Conservation (phyloP, 768 basidiomycete species). For the Suillus decipiens region DNA sequence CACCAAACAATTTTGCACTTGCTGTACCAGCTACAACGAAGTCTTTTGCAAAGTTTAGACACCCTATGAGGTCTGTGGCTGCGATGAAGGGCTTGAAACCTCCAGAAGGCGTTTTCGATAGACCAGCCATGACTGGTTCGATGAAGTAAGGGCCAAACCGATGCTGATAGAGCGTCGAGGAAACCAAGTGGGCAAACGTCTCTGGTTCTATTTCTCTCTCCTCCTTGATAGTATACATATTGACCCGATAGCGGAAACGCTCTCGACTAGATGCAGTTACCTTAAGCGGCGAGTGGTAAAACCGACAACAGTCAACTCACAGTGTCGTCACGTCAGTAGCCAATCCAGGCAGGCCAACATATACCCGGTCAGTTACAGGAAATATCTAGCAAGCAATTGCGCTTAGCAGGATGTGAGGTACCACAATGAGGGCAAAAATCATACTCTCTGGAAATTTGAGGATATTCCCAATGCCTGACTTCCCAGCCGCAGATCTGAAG, state of each 20-base stretch:
- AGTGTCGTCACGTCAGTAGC: conserved; percentile 93
- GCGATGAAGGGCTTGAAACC: conserved; percentile 90
- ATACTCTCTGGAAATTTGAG: conserved; percentile 92
- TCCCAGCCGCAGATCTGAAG: conserved; percentile 90
- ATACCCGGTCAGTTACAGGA: conserved; percentile 90
- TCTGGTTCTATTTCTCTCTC: conserved; percentile 95
- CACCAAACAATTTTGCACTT: conserved; percentile 89
- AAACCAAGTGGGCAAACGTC: conserved; percentile 94
- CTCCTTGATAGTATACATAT: conserved; percentile 99
- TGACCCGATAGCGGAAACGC: conserved; percentile 89
- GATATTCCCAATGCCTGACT: conserved; percentile 85
- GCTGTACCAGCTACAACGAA: conserved; percentile 97
- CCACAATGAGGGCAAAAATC: conserved; percentile 13
- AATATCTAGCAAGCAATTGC: conserved; percentile 67
- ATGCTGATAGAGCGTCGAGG: conserved; percentile 92
- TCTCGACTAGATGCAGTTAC: conserved; percentile 61
- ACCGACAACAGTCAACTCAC: conserved; percentile 43
- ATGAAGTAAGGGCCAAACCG: conserved; percentile 97
- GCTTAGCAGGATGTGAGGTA: conserved; percentile 16
- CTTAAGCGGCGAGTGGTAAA: conserved; percentile 8
- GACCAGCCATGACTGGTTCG: conserved; percentile 94
- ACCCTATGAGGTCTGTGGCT: conserved; percentile 91
- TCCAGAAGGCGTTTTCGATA: conserved; percentile 73
- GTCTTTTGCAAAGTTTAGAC: conserved; percentile 92
- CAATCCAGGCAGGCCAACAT: conserved; percentile 88